These are phyloP conservation scores for Aspergillus eucalypticola DNA, from an alignment of 2,329 filamentous ascomycete genomes.

Conservation along the genomic window DNA sequence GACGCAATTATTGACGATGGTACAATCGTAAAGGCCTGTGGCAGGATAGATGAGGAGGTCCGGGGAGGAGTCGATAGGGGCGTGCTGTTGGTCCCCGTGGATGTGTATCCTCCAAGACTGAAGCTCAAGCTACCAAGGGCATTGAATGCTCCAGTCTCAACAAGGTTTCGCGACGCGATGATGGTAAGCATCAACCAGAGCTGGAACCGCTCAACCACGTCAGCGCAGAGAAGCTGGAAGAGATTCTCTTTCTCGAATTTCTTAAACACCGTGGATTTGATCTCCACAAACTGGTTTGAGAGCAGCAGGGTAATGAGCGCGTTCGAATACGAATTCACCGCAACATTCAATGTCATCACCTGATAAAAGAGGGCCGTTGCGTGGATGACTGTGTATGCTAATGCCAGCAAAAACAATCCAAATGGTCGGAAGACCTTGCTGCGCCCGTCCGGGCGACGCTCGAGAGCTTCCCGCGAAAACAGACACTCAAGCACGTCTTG, in stretches of 20 bases:
- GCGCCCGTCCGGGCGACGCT: slow-evolving; percentile 80
- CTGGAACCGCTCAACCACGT: slow-evolving; percentile 95
- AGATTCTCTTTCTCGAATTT: slow-evolving; percentile 97
- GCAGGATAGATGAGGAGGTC: slow-evolving; percentile 70
- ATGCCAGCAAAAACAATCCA: slow-evolving; percentile 84
- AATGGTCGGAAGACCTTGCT: slow-evolving; percentile 88
- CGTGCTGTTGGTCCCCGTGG: slow-evolving; percentile 48
- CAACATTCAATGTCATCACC: slow-evolving; percentile 95
- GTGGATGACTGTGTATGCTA: slow-evolving; percentile 86
- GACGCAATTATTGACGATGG: slow-evolving; percentile 57
- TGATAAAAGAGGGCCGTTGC: slow-evolving; percentile 91
- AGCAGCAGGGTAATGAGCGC: slow-evolving; percentile 87
- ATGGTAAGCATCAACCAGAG: slow-evolving; percentile 97
- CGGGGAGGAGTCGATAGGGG: slow-evolving; percentile 58
- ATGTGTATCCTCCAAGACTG: slow-evolving; percentile 32
- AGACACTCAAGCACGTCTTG: slow-evolving; percentile 96
- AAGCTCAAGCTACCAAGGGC: slow-evolving; percentile 42
- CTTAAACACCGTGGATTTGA: slow-evolving; percentile 98
- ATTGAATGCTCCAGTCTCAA: slow-evolving; percentile 87
- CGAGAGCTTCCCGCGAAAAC: slow-evolving; percentile 89
- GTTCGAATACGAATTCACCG: slow-evolving; percentile 98
- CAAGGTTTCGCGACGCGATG: slow-evolving; percentile 92
- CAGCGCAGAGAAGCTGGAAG: slow-evolving; percentile 93
- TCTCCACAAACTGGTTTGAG: slow-evolving; percentile 98
- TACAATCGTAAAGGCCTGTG: slow-evolving; percentile 80